Conservation (phyloP, 2,329 filamentous ascomycete species). For the Periconia sp. region DNA sequence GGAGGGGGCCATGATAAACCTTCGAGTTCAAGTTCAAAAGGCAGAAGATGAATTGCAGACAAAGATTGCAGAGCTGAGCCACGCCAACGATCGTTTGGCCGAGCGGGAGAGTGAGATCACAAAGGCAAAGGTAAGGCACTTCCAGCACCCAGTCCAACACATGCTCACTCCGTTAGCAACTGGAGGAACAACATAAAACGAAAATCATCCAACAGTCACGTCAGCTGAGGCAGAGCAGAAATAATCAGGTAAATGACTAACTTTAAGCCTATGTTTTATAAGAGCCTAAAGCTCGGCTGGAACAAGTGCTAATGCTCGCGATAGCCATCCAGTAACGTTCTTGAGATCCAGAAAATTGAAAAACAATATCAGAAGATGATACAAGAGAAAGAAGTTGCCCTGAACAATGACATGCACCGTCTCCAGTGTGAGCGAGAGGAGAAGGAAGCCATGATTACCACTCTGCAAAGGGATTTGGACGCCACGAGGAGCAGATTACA, state of each 20-base stretch:
- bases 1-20: constrained; percentile 11
- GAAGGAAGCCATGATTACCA: constrained; percentile 16
- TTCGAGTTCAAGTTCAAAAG: constrained; percentile 20
- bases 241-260: constrained; percentile 9
- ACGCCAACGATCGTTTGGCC: constrained; percentile 9
- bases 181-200: constrained; percentile 3
- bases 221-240: constrained; percentile 3
- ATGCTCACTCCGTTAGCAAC: constrained; percentile 1
- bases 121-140: constrained; percentile 6
- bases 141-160: not conserved
- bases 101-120: constrained; percentile 8
- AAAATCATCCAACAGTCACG: constrained; percentile 5
- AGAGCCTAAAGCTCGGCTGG: not conserved
- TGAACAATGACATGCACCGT: constrained; percentile 20
- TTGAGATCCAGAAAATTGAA: constrained; percentile 7
- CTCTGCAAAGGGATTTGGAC: constrained; percentile 12
- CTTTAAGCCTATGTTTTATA: too few species aligned
- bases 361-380: constrained; percentile 13
- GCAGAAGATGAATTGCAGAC: constrained; percentile 14
- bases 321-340: constrained; percentile 3
- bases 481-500: not conserved
- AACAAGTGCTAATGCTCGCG: not conserved
- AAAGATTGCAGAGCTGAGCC: constrained; percentile 7
- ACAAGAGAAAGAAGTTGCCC: constrained; percentile 17
- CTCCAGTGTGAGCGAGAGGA: constrained; percentile 18